Percentiles rank a stretch among this genome's conserved stretches.
Evolutionary conservation across 2,329 filamentous ascomycete species (phyloP).

Genomic region (Colletotrichum spaethianum): DNA sequence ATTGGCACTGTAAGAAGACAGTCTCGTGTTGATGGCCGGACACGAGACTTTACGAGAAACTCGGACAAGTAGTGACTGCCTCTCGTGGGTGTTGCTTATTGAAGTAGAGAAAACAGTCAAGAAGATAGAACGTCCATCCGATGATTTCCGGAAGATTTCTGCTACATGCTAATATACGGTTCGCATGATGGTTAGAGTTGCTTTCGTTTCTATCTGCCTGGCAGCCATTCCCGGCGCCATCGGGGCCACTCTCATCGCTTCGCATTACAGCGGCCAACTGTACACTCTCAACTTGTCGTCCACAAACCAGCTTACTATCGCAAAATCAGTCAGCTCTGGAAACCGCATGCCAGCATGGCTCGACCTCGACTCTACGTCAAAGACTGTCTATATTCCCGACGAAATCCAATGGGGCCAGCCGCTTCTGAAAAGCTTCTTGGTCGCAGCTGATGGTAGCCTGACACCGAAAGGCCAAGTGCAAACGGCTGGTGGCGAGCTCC

Average conservation of each 20-base stretch:
- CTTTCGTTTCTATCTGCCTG: not conserved
- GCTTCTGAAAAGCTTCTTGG: slow-evolving; percentile 51
- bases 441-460: slow-evolving; percentile 50
- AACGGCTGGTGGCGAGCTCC: slow-evolving; percentile 55
- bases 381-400: slow-evolving; percentile 55
- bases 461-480: slow-evolving; percentile 50
- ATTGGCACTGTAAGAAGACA: not conserved
- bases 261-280: slow-evolving; percentile 57
- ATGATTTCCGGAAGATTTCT: not conserved
- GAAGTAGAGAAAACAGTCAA: not conserved
- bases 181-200: not conserved
- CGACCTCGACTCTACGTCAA: slow-evolving; percentile 49
- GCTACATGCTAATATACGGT: not conserved
- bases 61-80: not conserved
- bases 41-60: not conserved
- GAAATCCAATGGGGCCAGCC: slow-evolving; percentile 55
- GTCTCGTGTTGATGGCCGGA: not conserved
- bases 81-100: not conserved
- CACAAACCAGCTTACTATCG: slow-evolving; percentile 47
- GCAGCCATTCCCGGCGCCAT: not conserved
- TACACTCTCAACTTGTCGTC: slow-evolving; percentile 52
- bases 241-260: slow-evolving; percentile 50
- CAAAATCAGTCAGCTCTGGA: slow-evolving; percentile 49
- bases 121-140: not conserved
- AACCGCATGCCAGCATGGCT: slow-evolving; percentile 57